Evolutionary conservation across 805 yeast genomes (phyloP).

Genomic region (Wickerhamomyces strasburgensis): DNA sequence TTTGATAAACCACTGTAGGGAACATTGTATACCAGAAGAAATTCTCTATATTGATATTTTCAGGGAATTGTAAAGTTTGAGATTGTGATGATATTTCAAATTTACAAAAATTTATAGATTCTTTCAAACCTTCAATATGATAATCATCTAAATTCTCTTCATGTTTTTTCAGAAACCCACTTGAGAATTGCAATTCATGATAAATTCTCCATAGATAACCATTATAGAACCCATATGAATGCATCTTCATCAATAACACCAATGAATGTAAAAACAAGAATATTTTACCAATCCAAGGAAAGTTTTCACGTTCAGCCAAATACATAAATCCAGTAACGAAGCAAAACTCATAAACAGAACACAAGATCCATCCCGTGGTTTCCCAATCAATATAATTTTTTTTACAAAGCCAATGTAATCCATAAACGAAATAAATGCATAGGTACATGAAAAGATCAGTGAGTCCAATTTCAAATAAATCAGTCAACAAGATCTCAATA

Average conservation of each 20-base stretch:
- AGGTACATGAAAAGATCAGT: conserved; percentile 76
- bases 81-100: conserved; percentile 67
- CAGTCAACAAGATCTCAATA: conserved; percentile 50
- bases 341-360: conserved; percentile 49
- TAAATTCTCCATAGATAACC: conserved; percentile 77
- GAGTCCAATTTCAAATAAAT: conserved; percentile 61
- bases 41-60: conserved; percentile 57
- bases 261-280: conserved; percentile 79
- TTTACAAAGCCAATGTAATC: conserved; percentile 53
- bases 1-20: conserved; percentile 83
- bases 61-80: conserved; percentile 51
- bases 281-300: conserved; percentile 89
- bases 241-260: conserved; percentile 91
- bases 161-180: conserved; percentile 36
- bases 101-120: conserved; percentile 61
- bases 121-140: conserved; percentile 29
- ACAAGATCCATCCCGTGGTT: conserved; percentile 56
- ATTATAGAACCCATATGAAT: conserved; percentile 86
- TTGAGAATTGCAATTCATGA: conserved; percentile 49
- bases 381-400: conserved; percentile 52
- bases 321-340: conserved; percentile 50
- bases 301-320: conserved; percentile 50
- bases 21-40: conserved; percentile 79
- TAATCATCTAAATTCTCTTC: conserved; percentile 24
- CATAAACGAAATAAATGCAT: conserved; percentile 53